Base-by-base conservation (phyloP, 495 filamentous ascomycete species). In the Hyphodiscus hymeniophilus region DNA sequence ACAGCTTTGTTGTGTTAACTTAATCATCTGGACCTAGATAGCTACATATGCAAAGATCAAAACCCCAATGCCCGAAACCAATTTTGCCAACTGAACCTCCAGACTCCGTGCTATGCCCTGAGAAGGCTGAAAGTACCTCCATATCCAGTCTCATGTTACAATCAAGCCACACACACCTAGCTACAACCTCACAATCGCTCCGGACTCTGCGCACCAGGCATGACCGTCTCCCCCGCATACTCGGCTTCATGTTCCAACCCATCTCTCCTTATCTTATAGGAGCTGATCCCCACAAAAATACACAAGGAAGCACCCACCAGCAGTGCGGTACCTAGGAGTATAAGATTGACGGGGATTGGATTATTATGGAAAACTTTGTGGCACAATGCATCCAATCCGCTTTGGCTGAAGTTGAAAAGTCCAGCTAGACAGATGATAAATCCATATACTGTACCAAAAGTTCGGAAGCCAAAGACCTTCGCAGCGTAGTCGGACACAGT, bases 381-480 rank as follows among this genome's bases (percentile, higher is more conserved):
- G 23, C 88, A 90, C 43, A 92, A 52, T 45, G 80, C 80, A 62
- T 96, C 92, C 22, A 97, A 67, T 0, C 75, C 89, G 8, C 81
- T 80, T 69, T 97, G 91, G 15, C 74, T 77, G 56, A 98, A 91
- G 63, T 94, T 95, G 41, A 90, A 73, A 10, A 98, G 56, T 5
- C 92, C 92, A 1, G 89, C 81, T 3, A 92, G 61, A 59, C 88
- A 95, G 49, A 96, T 96, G 46, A 95, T 82, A 7, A 89, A 73
- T n/a, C 92, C 92, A 61, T 97, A 96, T 21, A 98, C 87, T 47
- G 85, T 95, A 21, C 91, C 91, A 54, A 96, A 97, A 0, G 90
- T 95, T 50, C 79, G 80, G 66, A 95, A 95, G 7, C 92, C 91
- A 62, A 98, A 98, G 26, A 98, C 91, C 65, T 96, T 96, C 24